Base-by-base conservation (phyloP, 768 basidiomycete species). In the Mycena alexandri region DNA sequence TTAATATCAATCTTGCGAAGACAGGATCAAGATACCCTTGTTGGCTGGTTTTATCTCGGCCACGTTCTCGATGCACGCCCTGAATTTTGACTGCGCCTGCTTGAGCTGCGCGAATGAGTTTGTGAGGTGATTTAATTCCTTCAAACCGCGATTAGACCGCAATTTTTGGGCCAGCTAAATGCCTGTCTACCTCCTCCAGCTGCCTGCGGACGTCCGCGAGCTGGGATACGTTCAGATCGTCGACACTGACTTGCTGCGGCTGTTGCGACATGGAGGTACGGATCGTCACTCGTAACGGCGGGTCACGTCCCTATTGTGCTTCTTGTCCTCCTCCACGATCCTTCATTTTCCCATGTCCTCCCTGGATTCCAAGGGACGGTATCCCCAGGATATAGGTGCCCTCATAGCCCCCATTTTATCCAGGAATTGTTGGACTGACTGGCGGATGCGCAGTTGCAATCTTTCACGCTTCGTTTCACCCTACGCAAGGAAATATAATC, bases 111-210 rank as follows among this genome's bases (percentile, higher is more conserved):
- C 88, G 75, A 96, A 98, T 36, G 96, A 97, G 73, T 88, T 92
- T 13, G 96, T 94, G 53, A 98, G 83, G 76, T 98, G 96, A 63
- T 88, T 91, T 52, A 99, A 80, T 85, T 99, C 97, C 96, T 99
- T 19, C 51, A 33, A 53, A 36, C 55, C 34, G 51, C 29, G 55
- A 61, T 56, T 52, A 62, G 61, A 61, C 41, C 38, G 38, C 11
- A 2, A 48, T 50, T 42, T 41, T 21, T 44, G 34, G 38, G 50
- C 56, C 38, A 36, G 56, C 25, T 44, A 24, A 44, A 25, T 55
- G n/a, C 29, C 21, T 44, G 74, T 81, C 68, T 61, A 94, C 97
- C 81, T 98, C 94, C 74, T 99, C 96, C 0, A 99, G 85, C 77
- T 98, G 97, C 68, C 91, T 89, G 71, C 92, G 89, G 44, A 98